phyloP scores from a whole-genome alignment of 208 protist genomes.

The Trichomonas vaginalis region DNA sequence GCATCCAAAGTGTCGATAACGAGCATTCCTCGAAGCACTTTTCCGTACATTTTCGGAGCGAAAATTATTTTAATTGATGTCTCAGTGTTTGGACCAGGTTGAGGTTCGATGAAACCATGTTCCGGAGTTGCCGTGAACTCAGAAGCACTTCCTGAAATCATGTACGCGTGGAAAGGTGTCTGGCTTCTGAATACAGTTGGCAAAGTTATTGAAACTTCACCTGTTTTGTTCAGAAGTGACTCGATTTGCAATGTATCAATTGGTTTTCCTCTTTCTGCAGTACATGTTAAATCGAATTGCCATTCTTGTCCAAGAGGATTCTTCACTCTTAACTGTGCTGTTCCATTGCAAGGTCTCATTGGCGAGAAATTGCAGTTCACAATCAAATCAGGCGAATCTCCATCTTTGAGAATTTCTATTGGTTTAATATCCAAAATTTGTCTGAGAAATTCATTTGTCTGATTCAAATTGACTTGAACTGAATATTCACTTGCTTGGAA shows the following conservation, averaged over 20 bases:
- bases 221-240: background rate
- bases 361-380: background rate
- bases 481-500: background rate
- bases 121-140: background rate
- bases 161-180: background rate
- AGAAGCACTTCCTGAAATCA: background rate
- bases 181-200: background rate
- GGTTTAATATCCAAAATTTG: background rate
- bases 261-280: background rate
- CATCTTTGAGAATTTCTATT: background rate
- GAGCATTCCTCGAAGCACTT: background rate
- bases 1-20: background rate
- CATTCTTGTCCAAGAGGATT: slow-evolving; percentile 12
- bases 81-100: background rate
- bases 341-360: background rate
- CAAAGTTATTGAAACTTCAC: background rate
- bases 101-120: background rate
- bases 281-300: background rate
- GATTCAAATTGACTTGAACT: background rate
- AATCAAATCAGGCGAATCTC: background rate
- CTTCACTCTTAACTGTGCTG: background rate
- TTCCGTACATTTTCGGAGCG: slow-evolving; percentile 4
- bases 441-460: background rate
- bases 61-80: background rate
- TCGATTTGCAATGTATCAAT: background rate